A percentile compares a stretch with the other conserved stretches of the same genome.
Conservation (phyloP, 2,329 filamentous ascomycete species). For the Hyphodiscus sp. region DNA sequence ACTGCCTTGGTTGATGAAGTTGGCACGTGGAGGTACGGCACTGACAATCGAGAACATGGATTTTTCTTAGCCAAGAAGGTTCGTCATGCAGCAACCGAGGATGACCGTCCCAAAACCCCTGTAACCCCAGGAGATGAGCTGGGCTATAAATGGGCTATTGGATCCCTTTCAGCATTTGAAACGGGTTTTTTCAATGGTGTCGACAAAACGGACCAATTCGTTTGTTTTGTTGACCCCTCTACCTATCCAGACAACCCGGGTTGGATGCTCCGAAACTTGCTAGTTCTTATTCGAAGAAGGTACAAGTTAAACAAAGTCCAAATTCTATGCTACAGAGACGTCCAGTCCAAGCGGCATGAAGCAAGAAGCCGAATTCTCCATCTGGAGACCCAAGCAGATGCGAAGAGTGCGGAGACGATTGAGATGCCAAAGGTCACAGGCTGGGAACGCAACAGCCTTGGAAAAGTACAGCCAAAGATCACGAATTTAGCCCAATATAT, state of each 20-base stretch:
- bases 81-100: constrained; percentile 30
- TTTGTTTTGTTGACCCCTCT: constrained; percentile 88
- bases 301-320: constrained; percentile 74
- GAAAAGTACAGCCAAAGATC: constrained; percentile 70
- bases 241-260: constrained; percentile 82
- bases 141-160: constrained; percentile 72
- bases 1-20: constrained; percentile 73
- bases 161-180: constrained; percentile 71
- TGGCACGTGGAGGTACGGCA: constrained; percentile 78
- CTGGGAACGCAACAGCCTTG: constrained; percentile 79
- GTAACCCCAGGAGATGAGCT: constrained; percentile 40
- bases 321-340: constrained; percentile 85
- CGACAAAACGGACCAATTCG: constrained; percentile 66
- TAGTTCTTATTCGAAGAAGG: constrained; percentile 76
- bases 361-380: constrained; percentile 72
- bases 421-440: constrained; percentile 85
- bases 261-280: constrained; percentile 86
- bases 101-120: constrained; percentile 37
- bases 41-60: constrained; percentile 79
- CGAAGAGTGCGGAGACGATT: constrained; percentile 13
- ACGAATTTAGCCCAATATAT: constrained; percentile 88
- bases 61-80: constrained; percentile 92
- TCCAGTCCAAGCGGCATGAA: constrained; percentile 68
- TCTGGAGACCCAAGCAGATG: constrained; percentile 26
- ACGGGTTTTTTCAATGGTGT: constrained; percentile 76